phyloP scores from a whole-genome alignment of 1,139 yeast genomes.

The Kurtzmaniella quercitrusa region DNA sequence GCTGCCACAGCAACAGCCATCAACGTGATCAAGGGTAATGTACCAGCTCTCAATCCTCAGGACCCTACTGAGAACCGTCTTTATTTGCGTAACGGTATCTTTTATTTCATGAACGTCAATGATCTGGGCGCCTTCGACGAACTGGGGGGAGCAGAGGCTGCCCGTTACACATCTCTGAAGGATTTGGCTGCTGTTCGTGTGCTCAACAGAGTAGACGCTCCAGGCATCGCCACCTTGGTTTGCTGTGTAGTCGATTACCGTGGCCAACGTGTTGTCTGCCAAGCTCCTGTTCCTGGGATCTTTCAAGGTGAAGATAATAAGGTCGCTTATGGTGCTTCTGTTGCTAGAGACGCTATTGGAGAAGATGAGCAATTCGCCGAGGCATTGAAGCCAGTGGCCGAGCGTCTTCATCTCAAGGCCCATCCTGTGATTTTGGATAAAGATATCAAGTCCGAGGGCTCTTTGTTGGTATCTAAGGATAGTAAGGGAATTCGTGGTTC shows the following conservation, averaged over 20 bases:
- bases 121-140: conserved; percentile 61
- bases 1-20: conserved; percentile 80
- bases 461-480: conserved; percentile 67
- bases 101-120: conserved; percentile 78
- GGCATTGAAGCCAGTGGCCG: conserved; percentile 60
- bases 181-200: conserved; percentile 72
- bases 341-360: conserved; percentile 50
- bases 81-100: conserved; percentile 76
- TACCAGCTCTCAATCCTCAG: conserved; percentile 74
- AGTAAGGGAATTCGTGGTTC: conserved; percentile 84
- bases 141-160: conserved; percentile 82
- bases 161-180: conserved; percentile 74
- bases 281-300: conserved; percentile 97
- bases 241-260: conserved; percentile 84
- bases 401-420: conserved; percentile 71
- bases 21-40: conserved; percentile 67
- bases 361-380: conserved; percentile 49
- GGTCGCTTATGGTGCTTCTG: conserved; percentile 72
- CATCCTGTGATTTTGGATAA: conserved; percentile 48
- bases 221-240: conserved; percentile 65
- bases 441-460: conserved; percentile 31
- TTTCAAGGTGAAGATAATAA: conserved; percentile 42
- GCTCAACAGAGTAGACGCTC: conserved; percentile 62
- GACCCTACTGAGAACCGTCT: conserved; percentile 62
- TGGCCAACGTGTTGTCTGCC: conserved; percentile 86